These are phyloP conservation scores for Penicillium manginii DNA, from an alignment of 495 filamentous ascomycete genomes.

Conservation along the genomic window DNA sequence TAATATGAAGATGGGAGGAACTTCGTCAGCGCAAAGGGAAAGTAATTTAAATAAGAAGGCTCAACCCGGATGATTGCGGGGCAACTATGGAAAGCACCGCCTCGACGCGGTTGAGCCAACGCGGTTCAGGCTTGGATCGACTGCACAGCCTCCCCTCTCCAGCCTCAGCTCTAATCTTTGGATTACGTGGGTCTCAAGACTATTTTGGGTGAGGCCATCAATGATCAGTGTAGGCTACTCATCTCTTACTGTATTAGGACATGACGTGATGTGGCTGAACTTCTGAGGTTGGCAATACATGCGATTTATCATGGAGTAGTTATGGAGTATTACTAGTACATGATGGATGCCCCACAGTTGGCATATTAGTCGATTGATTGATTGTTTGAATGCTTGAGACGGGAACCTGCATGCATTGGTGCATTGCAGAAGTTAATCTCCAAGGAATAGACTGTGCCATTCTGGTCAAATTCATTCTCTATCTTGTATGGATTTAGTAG, in stretches of 20 bases:
- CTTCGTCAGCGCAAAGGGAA: slow-evolving; percentile 1
- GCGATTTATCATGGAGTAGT: too few species aligned
- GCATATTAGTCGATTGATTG: too few species aligned
- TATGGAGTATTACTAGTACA: too few species aligned
- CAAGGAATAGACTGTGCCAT: not conserved
- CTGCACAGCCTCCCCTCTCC: slow-evolving; percentile 22
- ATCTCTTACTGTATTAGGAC: too few species aligned
- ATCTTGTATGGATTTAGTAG: too few species aligned
- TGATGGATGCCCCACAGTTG: slow-evolving; percentile 9
- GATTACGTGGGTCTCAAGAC: not conserved
- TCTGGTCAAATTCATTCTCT: too few species aligned
- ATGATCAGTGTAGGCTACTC: too few species aligned
- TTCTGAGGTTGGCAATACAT: too few species aligned
- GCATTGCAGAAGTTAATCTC: not conserved
- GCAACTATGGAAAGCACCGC: slow-evolving; percentile 24
- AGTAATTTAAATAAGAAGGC: slow-evolving; percentile 11
- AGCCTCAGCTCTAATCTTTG: slow-evolving; percentile 2
- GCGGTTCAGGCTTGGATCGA: not conserved
- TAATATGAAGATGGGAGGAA: not conserved
- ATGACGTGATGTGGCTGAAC: too few species aligned
- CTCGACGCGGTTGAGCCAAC: slow-evolving; percentile 7
- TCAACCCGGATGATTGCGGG: slow-evolving; percentile 7
- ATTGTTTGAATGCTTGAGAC: not conserved
- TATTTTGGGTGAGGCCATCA: not conserved
- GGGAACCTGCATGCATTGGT: slow-evolving; percentile 7